phyloP scores from a whole-genome alignment of 108 stramenopile species.

The Nitzschia sp. region DNA sequence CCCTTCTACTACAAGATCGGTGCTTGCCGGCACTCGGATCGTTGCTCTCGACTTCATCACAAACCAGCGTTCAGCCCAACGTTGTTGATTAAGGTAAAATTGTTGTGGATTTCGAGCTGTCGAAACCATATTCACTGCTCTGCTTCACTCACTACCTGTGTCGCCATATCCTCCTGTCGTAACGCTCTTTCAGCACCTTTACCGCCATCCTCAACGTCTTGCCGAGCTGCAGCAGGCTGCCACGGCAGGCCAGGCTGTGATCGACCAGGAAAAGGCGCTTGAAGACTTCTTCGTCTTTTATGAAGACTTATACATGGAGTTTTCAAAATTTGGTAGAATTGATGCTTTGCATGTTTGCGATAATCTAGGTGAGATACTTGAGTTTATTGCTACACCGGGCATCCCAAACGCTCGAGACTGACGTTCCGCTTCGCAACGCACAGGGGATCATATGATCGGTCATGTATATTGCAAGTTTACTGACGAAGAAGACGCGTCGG shows the following conservation, averaged over 20 bases:
- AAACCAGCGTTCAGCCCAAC: conserved; percentile 95
- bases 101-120: background rate
- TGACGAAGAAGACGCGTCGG: conserved; percentile 96
- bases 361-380: conserved; percentile 70
- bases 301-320: conserved; percentile 84
- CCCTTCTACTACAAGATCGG: conserved; percentile 99
- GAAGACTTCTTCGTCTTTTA: conserved; percentile 87
- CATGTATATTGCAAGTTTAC: conserved; percentile 92
- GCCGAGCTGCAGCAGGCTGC: conserved; percentile 55
- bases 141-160: too few relatives aligned
- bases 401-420: too few relatives aligned
- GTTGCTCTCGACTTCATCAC: conserved; percentile 95
- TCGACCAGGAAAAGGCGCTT: conserved; percentile 70
- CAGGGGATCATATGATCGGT: conserved; percentile 98
- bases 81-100: conserved; percentile 86
- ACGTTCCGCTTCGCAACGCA: too few relatives aligned
- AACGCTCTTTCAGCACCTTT: conserved; percentile 64
- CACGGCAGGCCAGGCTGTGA: conserved; percentile 41
- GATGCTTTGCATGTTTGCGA: conserved; percentile 96
- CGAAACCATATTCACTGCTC: background rate
- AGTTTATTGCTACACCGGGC: too few relatives aligned
- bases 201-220: conserved; percentile 83
- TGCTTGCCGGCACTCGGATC: conserved; percentile 94
- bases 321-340: conserved; percentile 92
- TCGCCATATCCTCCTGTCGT: background rate